A percentile compares a stretch with the other conserved stretches of the same genome.
These are phyloP conservation scores for Purpureocillium lavendulum DNA, from an alignment of 2,329 filamentous ascomycete genomes.

Conservation along the genomic window DNA sequence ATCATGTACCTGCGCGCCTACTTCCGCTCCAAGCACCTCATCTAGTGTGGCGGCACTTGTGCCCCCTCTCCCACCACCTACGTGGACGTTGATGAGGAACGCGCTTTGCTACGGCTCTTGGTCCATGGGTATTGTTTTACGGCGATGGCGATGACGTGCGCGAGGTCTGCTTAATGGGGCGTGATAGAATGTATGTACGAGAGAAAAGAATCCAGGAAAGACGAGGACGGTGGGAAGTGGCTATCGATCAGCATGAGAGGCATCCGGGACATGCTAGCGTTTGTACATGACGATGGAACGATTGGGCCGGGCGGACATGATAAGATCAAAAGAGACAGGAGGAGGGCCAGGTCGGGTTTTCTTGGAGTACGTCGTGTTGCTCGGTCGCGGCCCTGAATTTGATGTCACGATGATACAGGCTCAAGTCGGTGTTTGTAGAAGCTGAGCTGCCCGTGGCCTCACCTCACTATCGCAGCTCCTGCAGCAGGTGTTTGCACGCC, in stretches of 20 bases:
- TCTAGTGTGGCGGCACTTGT: too few species aligned
- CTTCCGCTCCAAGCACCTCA: slow-evolving; percentile 58
- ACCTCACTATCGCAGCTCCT: too few species aligned
- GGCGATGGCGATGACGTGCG: not conserved
- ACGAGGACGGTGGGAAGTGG: not conserved
- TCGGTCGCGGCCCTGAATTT: not conserved
- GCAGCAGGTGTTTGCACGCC: too few species aligned
- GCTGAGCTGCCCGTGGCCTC: too few species aligned
- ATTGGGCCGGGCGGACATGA: slow-evolving; percentile 9
- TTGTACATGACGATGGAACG: slow-evolving; percentile 24
- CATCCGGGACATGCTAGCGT: slow-evolving; percentile 9
- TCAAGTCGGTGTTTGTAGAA: too few species aligned
- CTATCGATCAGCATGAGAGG: not conserved
- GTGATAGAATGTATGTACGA: not conserved
- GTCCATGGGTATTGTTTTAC: too few species aligned
- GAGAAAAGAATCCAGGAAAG: not conserved
- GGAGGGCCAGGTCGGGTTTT: not conserved
- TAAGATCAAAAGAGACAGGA: not conserved
- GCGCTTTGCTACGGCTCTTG: too few species aligned
- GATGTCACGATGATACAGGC: not conserved
- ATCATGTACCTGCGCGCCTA: slow-evolving; percentile 95
- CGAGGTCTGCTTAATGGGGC: too few species aligned
- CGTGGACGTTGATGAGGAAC: too few species aligned
- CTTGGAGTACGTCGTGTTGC: too few species aligned
- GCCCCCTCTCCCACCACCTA: too few species aligned